Base-by-base conservation (phyloP, 75 land plant species). In the Adiantum capillusveneris region DNA sequence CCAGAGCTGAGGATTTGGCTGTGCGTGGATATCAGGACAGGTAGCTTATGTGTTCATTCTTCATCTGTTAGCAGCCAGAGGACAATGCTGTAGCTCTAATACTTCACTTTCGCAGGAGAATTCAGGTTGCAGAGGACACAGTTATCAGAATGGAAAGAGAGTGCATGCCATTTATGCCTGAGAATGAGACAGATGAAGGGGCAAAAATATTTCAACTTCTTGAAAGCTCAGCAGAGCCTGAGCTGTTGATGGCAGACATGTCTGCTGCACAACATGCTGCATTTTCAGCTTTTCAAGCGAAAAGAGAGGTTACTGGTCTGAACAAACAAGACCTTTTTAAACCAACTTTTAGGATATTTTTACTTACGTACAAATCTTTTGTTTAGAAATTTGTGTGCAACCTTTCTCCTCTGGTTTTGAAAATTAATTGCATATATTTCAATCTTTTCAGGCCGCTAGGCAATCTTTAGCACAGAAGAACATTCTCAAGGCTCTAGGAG, bases 191-290 rank as follows among this genome's bases (percentile, higher is more conserved):
- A 70, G 81, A 75, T 43, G 91, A 87, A 67, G 85, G 85, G 21
- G 85, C 94, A 43, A 76, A 74, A 57, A 53, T 84, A 5, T 79
- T 68, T 14, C 71, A 73, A 37, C 56, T 79, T 14, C 87, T 88
- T 31, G 88, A 84, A 48, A 67, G 42, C 39, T 73, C 88, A 62
- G 70, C 79, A 53, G 94, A 88, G 21, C 94, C 94, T 37, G 94
- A 88, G 75, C 42, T 82, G 5, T 6, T 84, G 49, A 81, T 88
- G 93, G 93, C 85, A 26, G 88, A 75, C 49, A 81, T 88, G 94
- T 84, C 65, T 51, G 49, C 74, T 27, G 78, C 77, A 60, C 87
- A 88, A 56, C 81, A 81, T 36, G 66, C 48, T 48, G 83, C 83
- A 41, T 66, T 81, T 65, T 25, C 75, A 7, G 48, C 66, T 45